These are phyloP conservation scores for Aspergillus pseudoglaucus DNA, from an alignment of 2,329 filamentous ascomycete genomes.

Conservation along the genomic window DNA sequence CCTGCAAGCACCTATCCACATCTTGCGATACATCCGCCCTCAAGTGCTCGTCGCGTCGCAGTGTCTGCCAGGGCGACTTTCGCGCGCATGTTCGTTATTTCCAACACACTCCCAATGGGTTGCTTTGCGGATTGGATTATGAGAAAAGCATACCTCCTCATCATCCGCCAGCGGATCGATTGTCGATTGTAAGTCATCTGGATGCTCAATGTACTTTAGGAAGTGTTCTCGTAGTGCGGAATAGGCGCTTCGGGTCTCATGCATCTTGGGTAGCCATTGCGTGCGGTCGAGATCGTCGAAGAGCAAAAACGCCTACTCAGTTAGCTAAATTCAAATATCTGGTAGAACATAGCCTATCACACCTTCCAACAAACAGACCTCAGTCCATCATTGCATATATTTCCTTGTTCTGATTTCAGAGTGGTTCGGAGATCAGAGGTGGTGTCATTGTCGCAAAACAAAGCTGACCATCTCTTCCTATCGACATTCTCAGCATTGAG, in stretches of 20 bases:
- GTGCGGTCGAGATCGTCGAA: constrained; percentile 60
- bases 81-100: constrained; percentile 15
- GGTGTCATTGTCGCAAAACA: constrained; percentile 48
- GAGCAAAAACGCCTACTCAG: constrained; percentile 65
- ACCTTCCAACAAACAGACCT: constrained; percentile 93
- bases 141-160: constrained; percentile 48
- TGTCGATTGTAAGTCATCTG: constrained; percentile 67
- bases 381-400: constrained; percentile 64
- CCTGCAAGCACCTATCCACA: constrained; percentile 82
- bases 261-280: constrained; percentile 63
- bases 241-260: constrained; percentile 68
- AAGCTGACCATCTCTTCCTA: constrained; percentile 63
- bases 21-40: constrained; percentile 90
- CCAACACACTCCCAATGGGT: background rate
- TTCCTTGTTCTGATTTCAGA: constrained; percentile 55
- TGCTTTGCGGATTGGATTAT: background rate
- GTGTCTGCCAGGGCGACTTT: constrained; percentile 86
- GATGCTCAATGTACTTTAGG: constrained; percentile 74
- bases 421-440: constrained; percentile 58
- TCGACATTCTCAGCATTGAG: background rate
- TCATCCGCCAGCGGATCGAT: constrained; percentile 85
- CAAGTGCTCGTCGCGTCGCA: constrained; percentile 75
- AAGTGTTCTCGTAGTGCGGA: constrained; percentile 65
- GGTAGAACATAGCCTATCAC: constrained; percentile 4
- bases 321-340: constrained; percentile 7